A percentile compares a stretch with the other conserved stretches of the same genome.
Evolutionary conservation across 2,329 filamentous ascomycete genomes (phyloP).

Genomic region (Xylaria sp.): DNA sequence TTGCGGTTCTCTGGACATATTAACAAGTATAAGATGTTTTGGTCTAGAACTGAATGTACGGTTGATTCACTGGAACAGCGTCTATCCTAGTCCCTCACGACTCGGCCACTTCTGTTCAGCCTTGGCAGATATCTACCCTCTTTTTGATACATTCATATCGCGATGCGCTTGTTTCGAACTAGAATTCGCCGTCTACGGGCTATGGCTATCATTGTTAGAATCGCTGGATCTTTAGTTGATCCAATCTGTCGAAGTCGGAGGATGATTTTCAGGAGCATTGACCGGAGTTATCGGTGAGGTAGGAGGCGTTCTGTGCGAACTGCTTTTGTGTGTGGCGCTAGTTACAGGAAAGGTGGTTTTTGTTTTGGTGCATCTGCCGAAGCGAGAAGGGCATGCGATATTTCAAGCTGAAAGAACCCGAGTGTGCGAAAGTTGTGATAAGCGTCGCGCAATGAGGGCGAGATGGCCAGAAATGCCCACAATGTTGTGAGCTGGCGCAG

Average conservation of each 20-base stretch:
- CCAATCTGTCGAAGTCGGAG: constrained; percentile 14
- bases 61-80: constrained; percentile 23
- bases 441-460: constrained; percentile 14
- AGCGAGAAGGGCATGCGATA: constrained; percentile 9
- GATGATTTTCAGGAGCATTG: constrained; percentile 33
- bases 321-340: constrained; percentile 45
- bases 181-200: constrained; percentile 33
- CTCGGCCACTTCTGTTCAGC: constrained; percentile 25
- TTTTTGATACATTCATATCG: constrained; percentile 24
- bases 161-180: constrained; percentile 23
- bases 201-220: background rate
- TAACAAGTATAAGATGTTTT: constrained; percentile 38
- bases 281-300: constrained; percentile 39
- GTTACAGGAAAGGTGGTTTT: constrained; percentile 45
- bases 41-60: constrained; percentile 23
- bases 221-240: constrained; percentile 6
- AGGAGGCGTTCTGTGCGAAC: constrained; percentile 33
- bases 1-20: constrained; percentile 51
- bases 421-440: constrained; percentile 14
- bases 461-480: constrained; percentile 12
- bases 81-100: constrained; percentile 12
- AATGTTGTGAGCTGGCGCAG: constrained; percentile 14
- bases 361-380: constrained; percentile 35
- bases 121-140: constrained; percentile 16
- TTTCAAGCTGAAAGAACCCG: constrained; percentile 18